Conservation (phyloP, 2,329 filamentous ascomycete genomes). For the Phialophora chinensis region DNA sequence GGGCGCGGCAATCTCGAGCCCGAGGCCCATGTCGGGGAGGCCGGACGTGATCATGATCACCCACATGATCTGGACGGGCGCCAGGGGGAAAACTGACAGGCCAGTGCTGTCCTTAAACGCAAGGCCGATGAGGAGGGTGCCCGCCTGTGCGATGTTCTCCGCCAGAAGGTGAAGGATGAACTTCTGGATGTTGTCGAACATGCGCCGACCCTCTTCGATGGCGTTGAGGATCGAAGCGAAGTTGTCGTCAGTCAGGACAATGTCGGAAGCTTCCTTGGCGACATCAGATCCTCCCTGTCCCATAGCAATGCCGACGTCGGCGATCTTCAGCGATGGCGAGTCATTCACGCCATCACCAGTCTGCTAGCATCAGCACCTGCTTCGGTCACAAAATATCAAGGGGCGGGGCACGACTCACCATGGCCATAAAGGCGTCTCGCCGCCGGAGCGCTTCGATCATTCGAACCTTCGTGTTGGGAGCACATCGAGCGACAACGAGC, state of each 20-base stretch:
- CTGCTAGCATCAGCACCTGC: conserved; percentile 7
- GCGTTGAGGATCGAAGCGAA: conserved; percentile 86
- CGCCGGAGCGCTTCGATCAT: conserved; percentile 72
- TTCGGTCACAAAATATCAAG: not conserved
- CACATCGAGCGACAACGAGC: conserved; percentile 64
- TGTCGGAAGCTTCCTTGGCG: conserved; percentile 71
- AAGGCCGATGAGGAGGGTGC: conserved; percentile 79
- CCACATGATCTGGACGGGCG: conserved; percentile 87
- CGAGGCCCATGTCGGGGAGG: conserved; percentile 85
- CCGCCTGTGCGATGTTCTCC: conserved; percentile 83
- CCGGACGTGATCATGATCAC: conserved; percentile 93
- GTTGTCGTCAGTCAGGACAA: conserved; percentile 79
- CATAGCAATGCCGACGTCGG: conserved; percentile 90
- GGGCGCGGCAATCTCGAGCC: conserved; percentile 74
- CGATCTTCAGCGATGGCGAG: conserved; percentile 77
- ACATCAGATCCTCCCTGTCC: conserved; percentile 80
- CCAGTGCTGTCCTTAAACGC: conserved; percentile 74
- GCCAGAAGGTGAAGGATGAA: conserved; percentile 81
- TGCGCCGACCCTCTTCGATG: conserved; percentile 81
- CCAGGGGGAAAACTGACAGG: conserved; percentile 83
- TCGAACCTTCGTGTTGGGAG: conserved; percentile 73
- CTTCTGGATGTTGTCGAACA: conserved; percentile 90
- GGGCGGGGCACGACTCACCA: conserved; percentile 54
- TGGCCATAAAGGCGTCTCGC: conserved; percentile 76
- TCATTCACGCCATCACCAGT: conserved; percentile 91